Base-by-base conservation (phyloP, 345 rosid genomes). In the Anastatica hierochuntica region DNA sequence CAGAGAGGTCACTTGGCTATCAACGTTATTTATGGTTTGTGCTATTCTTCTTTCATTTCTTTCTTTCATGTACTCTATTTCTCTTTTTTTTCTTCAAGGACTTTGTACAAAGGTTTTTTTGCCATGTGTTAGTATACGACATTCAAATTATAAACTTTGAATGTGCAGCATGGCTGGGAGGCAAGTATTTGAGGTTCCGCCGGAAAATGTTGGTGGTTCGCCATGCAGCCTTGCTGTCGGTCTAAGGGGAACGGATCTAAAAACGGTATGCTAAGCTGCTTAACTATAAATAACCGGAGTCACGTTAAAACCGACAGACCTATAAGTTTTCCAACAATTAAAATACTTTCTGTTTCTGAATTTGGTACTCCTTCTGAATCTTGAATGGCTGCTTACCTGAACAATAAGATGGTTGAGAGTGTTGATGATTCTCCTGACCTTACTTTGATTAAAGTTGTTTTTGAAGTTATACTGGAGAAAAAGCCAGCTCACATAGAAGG, bases 151-250 rank as follows among this genome's bases (percentile, higher is more conserved):
- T 47, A 16, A 30, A 47, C 19, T 39, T 44, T 36, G 34, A 27
- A 16, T 41, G 18, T 83, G 79, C 86, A 92, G 98, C 73, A 80
- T 92, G 94, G 88, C 95, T 70, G 90, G 97, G 43, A 80, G 82
- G 64, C 98, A 85, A 63, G 82, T 88, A 36, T 70, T 63, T 49
- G 98, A 92, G 77, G 90, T 92, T 63, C 88, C 94, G 8, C 73
- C 78, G 2, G 44, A 67, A 56, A 81, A 76, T 72, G 73, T 92
- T 72, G 95, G 97, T 59, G 97, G 98, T 45, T 88, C 98, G 11
- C 78, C 64, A 18, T 71, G 71, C 65, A 88, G 98, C 66, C 55
- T 85, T 67, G 95, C 97, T 68, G 79, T 92, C 53, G 74, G 84
- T 75, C 63, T 34, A 20, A 77, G 98, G 68, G 95, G 95, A 44